Conservation (phyloP, 2,329 filamentous ascomycete species). For the Talaromyces sp. region DNA sequence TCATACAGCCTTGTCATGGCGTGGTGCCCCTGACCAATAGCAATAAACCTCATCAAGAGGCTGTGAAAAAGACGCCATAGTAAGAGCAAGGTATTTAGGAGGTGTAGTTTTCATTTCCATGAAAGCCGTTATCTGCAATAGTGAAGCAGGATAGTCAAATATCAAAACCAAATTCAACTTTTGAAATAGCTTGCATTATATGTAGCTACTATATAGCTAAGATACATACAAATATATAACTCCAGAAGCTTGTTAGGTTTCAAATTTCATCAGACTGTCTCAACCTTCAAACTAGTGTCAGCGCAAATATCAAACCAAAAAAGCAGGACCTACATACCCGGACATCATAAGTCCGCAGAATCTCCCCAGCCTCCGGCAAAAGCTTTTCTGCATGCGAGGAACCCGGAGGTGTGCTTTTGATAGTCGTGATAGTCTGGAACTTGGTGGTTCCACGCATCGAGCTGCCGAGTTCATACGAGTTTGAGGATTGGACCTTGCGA, state of each 20-base stretch:
- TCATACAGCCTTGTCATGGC: no score
- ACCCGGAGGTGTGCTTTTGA: not conserved
- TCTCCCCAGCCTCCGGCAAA: not conserved
- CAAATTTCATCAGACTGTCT: not conserved
- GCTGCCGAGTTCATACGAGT: not conserved
- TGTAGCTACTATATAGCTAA: not conserved
- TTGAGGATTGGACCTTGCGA: conserved; percentile 15
- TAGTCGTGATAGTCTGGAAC: not conserved
- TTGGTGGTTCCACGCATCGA: not conserved
- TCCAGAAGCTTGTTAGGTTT: not conserved
- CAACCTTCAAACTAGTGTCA: not conserved
- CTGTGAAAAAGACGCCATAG: no score
- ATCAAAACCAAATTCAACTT: no score
- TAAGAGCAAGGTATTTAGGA: no score
- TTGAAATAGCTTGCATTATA: not conserved
- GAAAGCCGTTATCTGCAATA: no score
- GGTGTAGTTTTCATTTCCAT: no score
- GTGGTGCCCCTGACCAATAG: no score
- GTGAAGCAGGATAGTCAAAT: no score
- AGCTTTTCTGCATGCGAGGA: not conserved
- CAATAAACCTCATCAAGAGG: no score
- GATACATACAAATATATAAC: not conserved
- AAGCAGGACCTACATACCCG: not conserved
- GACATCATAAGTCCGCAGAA: not conserved
- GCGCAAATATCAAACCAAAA: not conserved